phyloP scores from a whole-genome alignment of 805 yeast genomes.

The Huiozyma sinensis region DNA sequence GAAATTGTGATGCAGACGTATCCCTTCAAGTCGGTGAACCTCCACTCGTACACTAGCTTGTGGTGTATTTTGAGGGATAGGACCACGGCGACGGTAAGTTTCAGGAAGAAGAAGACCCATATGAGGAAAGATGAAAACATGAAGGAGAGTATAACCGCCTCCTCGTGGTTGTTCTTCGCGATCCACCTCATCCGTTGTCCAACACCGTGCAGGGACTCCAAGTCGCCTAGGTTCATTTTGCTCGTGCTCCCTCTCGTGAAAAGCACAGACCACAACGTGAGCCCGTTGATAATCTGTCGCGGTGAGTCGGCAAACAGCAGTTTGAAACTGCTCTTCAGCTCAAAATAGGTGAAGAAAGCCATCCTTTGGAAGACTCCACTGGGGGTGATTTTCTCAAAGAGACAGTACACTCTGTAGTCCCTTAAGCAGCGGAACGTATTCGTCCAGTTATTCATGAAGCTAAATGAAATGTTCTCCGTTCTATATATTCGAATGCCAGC shows the following conservation, averaged over 20 bases:
- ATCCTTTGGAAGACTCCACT: slow-evolving; percentile 53
- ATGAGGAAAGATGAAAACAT: slow-evolving; percentile 67
- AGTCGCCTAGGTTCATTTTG: slow-evolving; percentile 17
- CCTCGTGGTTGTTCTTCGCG: slow-evolving; percentile 49
- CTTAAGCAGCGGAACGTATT: slow-evolving; percentile 44
- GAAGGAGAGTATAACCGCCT: slow-evolving; percentile 62
- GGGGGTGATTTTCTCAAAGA: slow-evolving; percentile 62
- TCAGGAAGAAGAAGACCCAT: slow-evolving; percentile 58
- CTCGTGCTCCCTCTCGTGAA: slow-evolving; percentile 18
- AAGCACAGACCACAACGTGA: slow-evolving; percentile 50
- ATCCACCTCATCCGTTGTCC: slow-evolving; percentile 41
- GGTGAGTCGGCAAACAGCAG: slow-evolving; percentile 75
- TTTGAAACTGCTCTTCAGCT: slow-evolving; percentile 50
- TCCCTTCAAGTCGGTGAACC: slow-evolving; percentile 39
- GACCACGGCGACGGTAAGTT: slow-evolving; percentile 44
- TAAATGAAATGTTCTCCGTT: slow-evolving; percentile 55
- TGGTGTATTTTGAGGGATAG: slow-evolving; percentile 42
- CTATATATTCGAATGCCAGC: slow-evolving; percentile 48
- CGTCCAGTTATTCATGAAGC: slow-evolving; percentile 59
- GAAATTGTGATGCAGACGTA: slow-evolving; percentile 54
- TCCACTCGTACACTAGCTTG: slow-evolving; percentile 31
- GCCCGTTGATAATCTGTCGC: slow-evolving; percentile 73
- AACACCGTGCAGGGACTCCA: slow-evolving; percentile 21
- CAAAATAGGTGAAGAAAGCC: slow-evolving; percentile 53
- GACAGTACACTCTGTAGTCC: slow-evolving; percentile 58